Evolutionary conservation across 1,139 yeast species (phyloP), one percentile per base, ranked within the genome.

Genomic region (Debaryomyces nepalensis): DNA sequence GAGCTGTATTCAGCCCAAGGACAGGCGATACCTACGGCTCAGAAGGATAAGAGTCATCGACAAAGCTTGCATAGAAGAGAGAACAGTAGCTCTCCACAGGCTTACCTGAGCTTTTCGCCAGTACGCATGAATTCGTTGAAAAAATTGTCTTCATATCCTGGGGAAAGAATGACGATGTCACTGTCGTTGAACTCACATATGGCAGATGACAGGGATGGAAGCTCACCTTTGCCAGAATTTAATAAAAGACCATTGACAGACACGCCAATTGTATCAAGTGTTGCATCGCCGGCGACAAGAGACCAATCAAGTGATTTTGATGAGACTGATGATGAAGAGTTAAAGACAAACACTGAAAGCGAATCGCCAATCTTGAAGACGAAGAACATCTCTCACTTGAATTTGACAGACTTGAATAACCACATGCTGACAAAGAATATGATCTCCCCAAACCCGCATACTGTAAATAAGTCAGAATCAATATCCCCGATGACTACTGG

Each of bases 181-280:
- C 60, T 54, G 36, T 63, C 70, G 16, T 50, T 65, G 4, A 73
- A 67, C 43, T 57, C 66, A 4, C 69, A 59, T 37, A 44, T 57
- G 36, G 11, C 16, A 11, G 39, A 26, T 14, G 37, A 32, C 3
- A 36, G 40, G 45, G 45, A 26, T 37, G 54, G 37, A n/a, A 42
- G 44, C 29, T 46, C 59, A 2, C 52, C 58, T 31, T 63, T 79
- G 35, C 87, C 88, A 0, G 82, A 70, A 44, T 84, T 84, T 60
- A 81, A 84, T 57, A 81, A 79, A 59, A 68, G 89, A 36, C 90
- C 91, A 0, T 64, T 81, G 43, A 82, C 84, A 33, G 91, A 84
- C 57, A 84, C 91, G 0, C 91, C 91, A 0, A 72, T 82, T 2
- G 79, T 77, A 4, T 81, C 86, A 27, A 64, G 72, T 9, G 64